Evolutionary conservation across 75 land plant species (phyloP), one percentile per base, ranked within the genome.

Genomic region (Selaginella tamariscina): DNA sequence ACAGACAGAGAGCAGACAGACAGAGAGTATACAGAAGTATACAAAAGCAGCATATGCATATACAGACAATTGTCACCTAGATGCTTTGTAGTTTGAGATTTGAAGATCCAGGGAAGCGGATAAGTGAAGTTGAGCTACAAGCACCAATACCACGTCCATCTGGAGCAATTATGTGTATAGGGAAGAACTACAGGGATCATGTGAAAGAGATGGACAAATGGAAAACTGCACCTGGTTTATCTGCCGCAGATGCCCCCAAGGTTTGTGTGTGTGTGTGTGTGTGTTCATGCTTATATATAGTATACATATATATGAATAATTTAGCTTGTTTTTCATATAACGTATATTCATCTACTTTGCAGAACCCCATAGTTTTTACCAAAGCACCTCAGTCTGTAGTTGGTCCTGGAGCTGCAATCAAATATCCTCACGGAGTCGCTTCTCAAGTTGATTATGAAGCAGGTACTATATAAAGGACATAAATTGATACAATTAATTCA

Each of bases 341-440:
- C 2, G 27, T 44, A 59, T 5, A 23, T 24, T 65, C 15, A 0
- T 27, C 2, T 27, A 68, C 24, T 32, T 39, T 56, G 26, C 80
- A 79, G 81, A 60, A 79, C 64, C 81, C 81, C 27, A 79, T 79
- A 20, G 75, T 79, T 27, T 79, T 79, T 56, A 79, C 81, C 2
- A 79, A 79, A 70, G 81, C 81, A 64, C 79, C 81, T 24, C 81
- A 79, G 56, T 76, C 81, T 31, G 81, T 79, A 24, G 65, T 75
- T 72, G 81, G 81, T 29, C 79, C 79, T 64, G 79, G 79, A 72
- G 81, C 81, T 67, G 74, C 71, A 29, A 79, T 79, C 44, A 55
- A 39, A 56, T 79, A 79, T 67, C 81, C 81, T 31, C 67, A 77
- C 54, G 79, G 71, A 56, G 33, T 78, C 55, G 71, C 81, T 54